A percentile compares a stretch with the other conserved stretches of the same genome.
Conservation (phyloP, 2,329 filamentous ascomycete species). For the Sarocladium strictum region DNA sequence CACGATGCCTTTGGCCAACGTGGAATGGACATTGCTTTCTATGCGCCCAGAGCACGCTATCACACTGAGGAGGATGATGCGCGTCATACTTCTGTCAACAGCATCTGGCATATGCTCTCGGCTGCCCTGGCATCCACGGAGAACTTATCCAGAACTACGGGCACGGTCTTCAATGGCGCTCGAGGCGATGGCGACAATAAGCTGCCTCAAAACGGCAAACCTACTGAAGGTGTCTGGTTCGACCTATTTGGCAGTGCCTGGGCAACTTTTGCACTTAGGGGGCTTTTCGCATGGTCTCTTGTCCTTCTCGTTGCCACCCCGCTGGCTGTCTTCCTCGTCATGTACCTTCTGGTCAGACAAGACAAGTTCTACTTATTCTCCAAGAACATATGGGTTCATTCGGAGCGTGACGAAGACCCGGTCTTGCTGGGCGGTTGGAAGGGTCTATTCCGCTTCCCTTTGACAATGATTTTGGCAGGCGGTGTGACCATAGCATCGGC, state of each 20-base stretch:
- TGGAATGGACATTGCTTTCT: constrained; percentile 89
- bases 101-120: constrained; percentile 93
- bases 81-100: constrained; percentile 63
- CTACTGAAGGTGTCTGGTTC: constrained; percentile 80
- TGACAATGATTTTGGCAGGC: constrained; percentile 64
- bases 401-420: constrained; percentile 52
- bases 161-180: constrained; percentile 58
- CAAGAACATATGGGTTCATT: constrained; percentile 47
- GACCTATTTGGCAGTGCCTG: constrained; percentile 80
- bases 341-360: constrained; percentile 59
- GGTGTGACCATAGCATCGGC: constrained; percentile 66
- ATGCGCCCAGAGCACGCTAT: constrained; percentile 77
- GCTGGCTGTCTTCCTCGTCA: constrained; percentile 62
- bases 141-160: constrained; percentile 62
- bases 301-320: constrained; percentile 77
- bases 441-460: constrained; percentile 78
- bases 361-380: constrained; percentile 90
- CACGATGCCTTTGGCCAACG: constrained; percentile 71
- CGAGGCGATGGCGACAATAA: constrained; percentile 48
- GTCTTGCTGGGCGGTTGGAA: constrained; percentile 68
- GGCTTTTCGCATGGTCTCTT: constrained; percentile 83
- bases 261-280: constrained; percentile 71
- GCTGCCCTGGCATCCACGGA: constrained; percentile 70
- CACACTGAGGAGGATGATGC: constrained; percentile 88
- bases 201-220: constrained; percentile 60